These are phyloP conservation scores for Pleoardoris graminearum DNA, from an alignment of 2,329 filamentous ascomycete species.

Conservation along the genomic window DNA sequence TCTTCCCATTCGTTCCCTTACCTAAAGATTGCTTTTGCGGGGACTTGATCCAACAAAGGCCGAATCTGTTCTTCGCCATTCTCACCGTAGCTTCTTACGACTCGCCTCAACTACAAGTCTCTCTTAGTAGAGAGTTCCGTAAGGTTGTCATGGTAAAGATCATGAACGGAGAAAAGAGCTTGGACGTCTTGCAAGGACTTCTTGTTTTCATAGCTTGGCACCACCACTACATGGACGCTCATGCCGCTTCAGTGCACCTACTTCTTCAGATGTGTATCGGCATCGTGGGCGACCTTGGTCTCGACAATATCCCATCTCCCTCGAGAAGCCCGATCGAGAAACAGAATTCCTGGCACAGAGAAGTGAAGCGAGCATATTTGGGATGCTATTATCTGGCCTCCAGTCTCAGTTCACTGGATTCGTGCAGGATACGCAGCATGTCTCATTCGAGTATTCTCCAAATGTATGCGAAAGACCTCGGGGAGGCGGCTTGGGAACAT, in stretches of 20 bases:
- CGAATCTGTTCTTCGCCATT: constrained; percentile 40
- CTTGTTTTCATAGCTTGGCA: constrained; percentile 45
- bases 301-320: constrained; percentile 30
- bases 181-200: constrained; percentile 39
- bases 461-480: constrained; percentile 38
- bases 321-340: constrained; percentile 25
- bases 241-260: constrained; percentile 39
- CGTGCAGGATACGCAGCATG: constrained; percentile 27
- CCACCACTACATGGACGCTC: constrained; percentile 42
- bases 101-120: constrained; percentile 32
- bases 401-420: constrained; percentile 32
- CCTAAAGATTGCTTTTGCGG: constrained; percentile 32
- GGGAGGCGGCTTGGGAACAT: constrained; percentile 32
- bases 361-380: constrained; percentile 40
- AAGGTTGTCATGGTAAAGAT: constrained; percentile 41
- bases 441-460: constrained; percentile 33
- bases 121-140: constrained; percentile 41
- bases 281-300: constrained; percentile 36
- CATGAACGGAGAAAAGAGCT: constrained; percentile 42
- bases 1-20: constrained; percentile 40
- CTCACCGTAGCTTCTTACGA: constrained; percentile 40
- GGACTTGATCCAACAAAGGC: constrained; percentile 36
- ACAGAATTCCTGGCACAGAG: constrained; percentile 29
- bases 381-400: constrained; percentile 42
- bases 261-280: constrained; percentile 40